Conservation (phyloP, 305 asterid species). For the Fraxinus sp. region DNA sequence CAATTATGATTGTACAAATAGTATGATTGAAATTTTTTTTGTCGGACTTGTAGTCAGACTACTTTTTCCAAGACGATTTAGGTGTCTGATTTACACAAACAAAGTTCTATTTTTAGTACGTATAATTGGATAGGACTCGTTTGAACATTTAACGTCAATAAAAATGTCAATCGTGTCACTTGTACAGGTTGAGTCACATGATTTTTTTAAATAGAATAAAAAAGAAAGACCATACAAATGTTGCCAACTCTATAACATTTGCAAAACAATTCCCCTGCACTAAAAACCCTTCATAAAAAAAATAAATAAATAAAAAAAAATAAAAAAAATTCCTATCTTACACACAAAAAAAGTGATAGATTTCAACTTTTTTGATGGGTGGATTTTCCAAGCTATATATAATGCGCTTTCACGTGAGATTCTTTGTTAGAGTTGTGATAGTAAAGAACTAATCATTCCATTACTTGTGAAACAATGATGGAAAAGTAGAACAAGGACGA, state of each 20-base stretch:
- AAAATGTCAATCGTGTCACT: not conserved
- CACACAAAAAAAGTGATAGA: constrained; percentile 17
- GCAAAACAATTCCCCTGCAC: too few species aligned
- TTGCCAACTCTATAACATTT: too few species aligned
- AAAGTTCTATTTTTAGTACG: too few species aligned
- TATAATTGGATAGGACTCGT: not conserved
- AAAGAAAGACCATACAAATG: too few species aligned
- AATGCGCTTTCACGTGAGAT: constrained; percentile 27
- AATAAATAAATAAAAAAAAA: too few species aligned
- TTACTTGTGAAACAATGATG: constrained; percentile 45
- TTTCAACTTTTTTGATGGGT: constrained; percentile 9
- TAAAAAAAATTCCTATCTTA: too few species aligned
- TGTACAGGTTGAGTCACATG: too few species aligned
- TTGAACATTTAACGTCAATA: not conserved
- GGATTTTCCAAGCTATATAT: not conserved
- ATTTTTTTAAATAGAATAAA: too few species aligned
- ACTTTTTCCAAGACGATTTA: constrained; percentile 24
- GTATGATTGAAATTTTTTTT: too few species aligned
- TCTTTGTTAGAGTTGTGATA: constrained; percentile 37
- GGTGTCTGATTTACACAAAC: constrained; percentile 34
- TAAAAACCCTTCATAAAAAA: too few species aligned
- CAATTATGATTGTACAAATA: too few species aligned
- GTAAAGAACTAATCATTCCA: constrained; percentile 50
- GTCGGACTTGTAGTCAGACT: constrained; percentile 7
- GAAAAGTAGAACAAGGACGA: constrained; percentile 29